Evolutionary conservation across 192 early-diverging fungal genomes (phyloP).

Genomic region (Martensiomyces pterosporus): DNA sequence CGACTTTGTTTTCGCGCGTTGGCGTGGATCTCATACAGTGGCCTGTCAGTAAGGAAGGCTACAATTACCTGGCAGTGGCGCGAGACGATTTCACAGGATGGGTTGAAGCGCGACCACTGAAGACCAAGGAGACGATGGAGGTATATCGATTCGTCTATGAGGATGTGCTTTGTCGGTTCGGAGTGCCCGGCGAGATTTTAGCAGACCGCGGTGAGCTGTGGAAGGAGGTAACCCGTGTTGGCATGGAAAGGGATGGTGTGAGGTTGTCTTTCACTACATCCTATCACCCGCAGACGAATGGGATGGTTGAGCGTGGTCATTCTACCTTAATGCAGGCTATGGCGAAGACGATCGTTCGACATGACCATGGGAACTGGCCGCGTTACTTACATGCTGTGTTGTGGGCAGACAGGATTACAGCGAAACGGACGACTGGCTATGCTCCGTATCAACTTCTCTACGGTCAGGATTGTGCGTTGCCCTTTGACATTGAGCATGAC

Average conservation of each 20-base stretch:
- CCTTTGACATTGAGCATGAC: not conserved
- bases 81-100: constrained; percentile 6
- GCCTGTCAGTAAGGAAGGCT: not conserved
- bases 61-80: constrained; percentile 4
- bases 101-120: constrained; percentile 7
- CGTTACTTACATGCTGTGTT: constrained; percentile 1
- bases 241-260: constrained; percentile 1
- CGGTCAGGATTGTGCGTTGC: not conserved
- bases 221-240: not conserved
- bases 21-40: constrained; percentile 1
- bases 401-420: constrained; percentile 2
- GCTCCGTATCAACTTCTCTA: not conserved
- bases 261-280: constrained; percentile 1
- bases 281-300: constrained; percentile 1
- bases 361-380: not conserved
- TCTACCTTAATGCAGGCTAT: not conserved
- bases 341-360: not conserved
- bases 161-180: not conserved
- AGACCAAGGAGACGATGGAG: not conserved
- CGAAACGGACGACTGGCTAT: constrained; percentile 1
- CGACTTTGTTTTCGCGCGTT: constrained; percentile 1
- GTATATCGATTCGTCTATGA: constrained; percentile 8
- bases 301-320: constrained; percentile 2
- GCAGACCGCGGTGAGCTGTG: constrained; percentile 7
- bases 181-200: constrained; percentile 2